Evolutionary conservation across 495 filamentous ascomycete species (phyloP), one percentile per base, ranked within the genome.

Genomic region (Pseudevernia furfuracea): DNA sequence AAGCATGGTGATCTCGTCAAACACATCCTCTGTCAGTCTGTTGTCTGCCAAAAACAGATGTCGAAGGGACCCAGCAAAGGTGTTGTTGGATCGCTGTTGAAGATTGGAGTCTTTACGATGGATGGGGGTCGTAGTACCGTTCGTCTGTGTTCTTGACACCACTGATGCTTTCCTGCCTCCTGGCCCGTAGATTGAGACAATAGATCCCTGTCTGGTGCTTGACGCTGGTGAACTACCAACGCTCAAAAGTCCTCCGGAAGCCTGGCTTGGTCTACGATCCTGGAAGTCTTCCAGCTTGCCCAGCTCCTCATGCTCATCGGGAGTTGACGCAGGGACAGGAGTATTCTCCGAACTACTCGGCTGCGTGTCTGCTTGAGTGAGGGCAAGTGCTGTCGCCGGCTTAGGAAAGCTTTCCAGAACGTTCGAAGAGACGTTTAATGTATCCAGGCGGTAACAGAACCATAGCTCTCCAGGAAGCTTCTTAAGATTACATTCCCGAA

Each of bases 371-470:
- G 38, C 30, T 36, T 70, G 68, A 6, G 88, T 85, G 23, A 80
- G 72, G 21, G 85, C 79, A 21, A 67, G 57, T n/a, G 66, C 46
- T 37, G 85, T 84, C 28, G 84, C 84, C 53, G 86, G 89, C 67
- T 96, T 97, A 0, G 94, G 94, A 70, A 99, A 97, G 60, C 80
- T 84, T 25, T 91, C 87, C 5, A 99, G 77, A 14, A 97, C 83
- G 68, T 99, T 99, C 11, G 94, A 95, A 3, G 92, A 97, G 23
- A 96, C 86, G 74, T 99, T 99, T 57, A 99, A 81, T 0, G 89
- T 91, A 72, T 96, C 91, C 61, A 99, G 76, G 69, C 87, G 91
- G 64, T 84, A 83, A 55, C 92, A 90, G 79, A 89, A 89, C 94
- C 94, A 99, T 17, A 97, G 80, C 68, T 99, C 94, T 68, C 89